A percentile compares a stretch with the other conserved stretches of the same genome.
Conservation (phyloP, 768 basidiomycete genomes). For the Tricholoma sp. region DNA sequence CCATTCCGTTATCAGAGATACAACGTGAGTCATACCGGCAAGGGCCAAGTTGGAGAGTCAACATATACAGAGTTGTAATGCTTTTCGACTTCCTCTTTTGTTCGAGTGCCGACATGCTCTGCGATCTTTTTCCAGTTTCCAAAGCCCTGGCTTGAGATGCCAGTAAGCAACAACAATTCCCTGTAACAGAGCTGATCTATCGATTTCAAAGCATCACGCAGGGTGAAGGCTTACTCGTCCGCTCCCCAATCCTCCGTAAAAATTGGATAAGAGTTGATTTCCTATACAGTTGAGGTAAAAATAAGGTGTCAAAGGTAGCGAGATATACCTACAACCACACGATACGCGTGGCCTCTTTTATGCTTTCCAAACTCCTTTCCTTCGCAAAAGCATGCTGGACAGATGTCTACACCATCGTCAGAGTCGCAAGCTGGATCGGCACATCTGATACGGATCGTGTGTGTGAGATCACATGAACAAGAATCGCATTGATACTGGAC, state of each 20-base stretch:
- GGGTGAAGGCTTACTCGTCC: slow-evolving; percentile 67
- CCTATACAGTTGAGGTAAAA: slow-evolving; percentile 40
- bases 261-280: slow-evolving; percentile 95
- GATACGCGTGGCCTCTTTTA: slow-evolving; percentile 82
- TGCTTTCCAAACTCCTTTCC: slow-evolving; percentile 88
- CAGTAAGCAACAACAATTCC: slow-evolving; percentile 86
- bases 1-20: slow-evolving; percentile 10
- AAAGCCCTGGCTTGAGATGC: slow-evolving; percentile 79
- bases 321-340: slow-evolving; percentile 69
- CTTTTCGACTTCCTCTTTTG: slow-evolving; percentile 87
- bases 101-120: slow-evolving; percentile 89
- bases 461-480: slow-evolving; percentile 85
- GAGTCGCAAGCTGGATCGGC: slow-evolving; percentile 66
- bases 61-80: slow-evolving; percentile 86
- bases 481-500: slow-evolving; percentile 80
- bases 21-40: slow-evolving; percentile 53
- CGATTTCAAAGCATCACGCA: neutral
- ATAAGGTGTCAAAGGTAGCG: neutral
- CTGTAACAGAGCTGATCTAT: slow-evolving; percentile 31
- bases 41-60: slow-evolving; percentile 70
- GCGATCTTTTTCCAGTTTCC: slow-evolving; percentile 98
- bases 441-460: slow-evolving; percentile 96
- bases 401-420: slow-evolving; percentile 85
- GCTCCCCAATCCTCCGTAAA: slow-evolving; percentile 96
- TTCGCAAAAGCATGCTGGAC: slow-evolving; percentile 86